These are phyloP conservation scores for Metschnikowia anglica DNA, from an alignment of 805 yeast species.

Conservation along the genomic window DNA sequence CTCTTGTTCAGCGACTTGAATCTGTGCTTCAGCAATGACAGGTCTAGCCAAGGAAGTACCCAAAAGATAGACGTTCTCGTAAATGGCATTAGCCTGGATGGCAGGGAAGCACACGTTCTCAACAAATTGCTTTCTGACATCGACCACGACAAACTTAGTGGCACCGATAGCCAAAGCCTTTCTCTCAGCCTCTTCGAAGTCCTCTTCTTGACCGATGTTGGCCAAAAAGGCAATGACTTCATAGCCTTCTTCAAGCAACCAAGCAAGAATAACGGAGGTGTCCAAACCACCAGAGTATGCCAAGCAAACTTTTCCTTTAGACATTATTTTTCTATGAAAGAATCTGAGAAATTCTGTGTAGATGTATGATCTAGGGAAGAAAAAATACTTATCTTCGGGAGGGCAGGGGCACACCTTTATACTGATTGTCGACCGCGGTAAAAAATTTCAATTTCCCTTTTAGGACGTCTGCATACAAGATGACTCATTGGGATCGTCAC, in stretches of 20 bases:
- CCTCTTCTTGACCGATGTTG: constrained; percentile 99
- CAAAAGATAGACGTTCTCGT: constrained; percentile 93
- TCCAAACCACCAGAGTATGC: constrained; percentile 99
- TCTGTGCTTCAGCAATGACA: constrained; percentile 97
- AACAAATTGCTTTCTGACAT: constrained; percentile 93
- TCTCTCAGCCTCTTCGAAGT: constrained; percentile 93
- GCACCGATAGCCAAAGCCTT: constrained; percentile 98
- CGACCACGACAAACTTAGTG: constrained; percentile 88
- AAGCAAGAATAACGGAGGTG: constrained; percentile 95
- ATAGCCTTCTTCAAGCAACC: constrained; percentile 97
- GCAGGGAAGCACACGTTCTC: constrained; percentile 94
- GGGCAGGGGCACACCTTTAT: constrained; percentile 18
- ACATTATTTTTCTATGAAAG: constrained; percentile 49
- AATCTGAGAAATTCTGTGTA: background rate
- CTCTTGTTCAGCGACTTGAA: constrained; percentile 92
- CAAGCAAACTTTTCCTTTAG: constrained; percentile 98
- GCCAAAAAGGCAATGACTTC: constrained; percentile 99
- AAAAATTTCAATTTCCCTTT: constrained; percentile 18
- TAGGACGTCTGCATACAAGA: constrained; percentile 16
- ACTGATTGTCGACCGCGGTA: constrained; percentile 26
- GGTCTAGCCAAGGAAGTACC: constrained; percentile 99
- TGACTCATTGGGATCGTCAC: constrained; percentile 16
- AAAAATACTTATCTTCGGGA: constrained; percentile 2
- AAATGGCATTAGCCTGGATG: constrained; percentile 94
- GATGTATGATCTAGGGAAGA: constrained; percentile 6